Percentiles rank a stretch among this genome's conserved stretches.
Evolutionary conservation across 257 asterid genomes (phyloP).

Genomic region (Penstemon eatonii): DNA sequence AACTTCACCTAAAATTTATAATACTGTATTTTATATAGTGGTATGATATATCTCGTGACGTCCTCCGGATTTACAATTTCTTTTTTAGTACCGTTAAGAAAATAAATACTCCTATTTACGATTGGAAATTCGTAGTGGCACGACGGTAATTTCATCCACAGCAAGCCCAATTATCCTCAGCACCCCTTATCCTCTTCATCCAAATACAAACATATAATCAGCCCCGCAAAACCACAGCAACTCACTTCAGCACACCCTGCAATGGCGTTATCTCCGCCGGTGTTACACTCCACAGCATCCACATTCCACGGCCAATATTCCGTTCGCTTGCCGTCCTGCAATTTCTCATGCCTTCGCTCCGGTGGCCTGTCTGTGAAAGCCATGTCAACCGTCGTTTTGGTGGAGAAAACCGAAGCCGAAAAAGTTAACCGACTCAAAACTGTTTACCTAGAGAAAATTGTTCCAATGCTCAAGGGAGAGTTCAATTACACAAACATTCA

Average conservation of each 20-base stretch:
- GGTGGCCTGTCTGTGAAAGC: constrained; percentile 62
- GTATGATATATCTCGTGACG: no score
- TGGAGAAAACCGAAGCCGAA: constrained; percentile 83
- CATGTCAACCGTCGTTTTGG: constrained; percentile 53
- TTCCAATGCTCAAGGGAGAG: constrained; percentile 82
- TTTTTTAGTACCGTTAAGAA: no score
- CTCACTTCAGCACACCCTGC: constrained; percentile 25
- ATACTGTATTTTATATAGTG: no score
- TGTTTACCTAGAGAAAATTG: constrained; percentile 66
- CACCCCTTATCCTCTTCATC: constrained; percentile 36
- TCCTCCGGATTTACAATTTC: no score
- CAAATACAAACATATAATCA: constrained; percentile 13
- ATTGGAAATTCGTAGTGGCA: not conserved
- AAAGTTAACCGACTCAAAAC: constrained; percentile 64
- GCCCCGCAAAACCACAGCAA: not conserved
- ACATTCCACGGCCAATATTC: constrained; percentile 54
- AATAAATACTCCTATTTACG: no score
- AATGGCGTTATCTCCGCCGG: constrained; percentile 73
- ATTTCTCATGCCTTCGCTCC: constrained; percentile 28
- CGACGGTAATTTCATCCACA: constrained; percentile 14
- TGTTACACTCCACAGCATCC: constrained; percentile 67
- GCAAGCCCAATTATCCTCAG: not conserved
- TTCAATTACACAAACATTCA: constrained; percentile 77
- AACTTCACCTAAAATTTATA: no score
- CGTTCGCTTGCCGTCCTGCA: constrained; percentile 41